Base-by-base conservation (phyloP, 2,329 filamentous ascomycete genomes). In the Colletotrichum karsti region DNA sequence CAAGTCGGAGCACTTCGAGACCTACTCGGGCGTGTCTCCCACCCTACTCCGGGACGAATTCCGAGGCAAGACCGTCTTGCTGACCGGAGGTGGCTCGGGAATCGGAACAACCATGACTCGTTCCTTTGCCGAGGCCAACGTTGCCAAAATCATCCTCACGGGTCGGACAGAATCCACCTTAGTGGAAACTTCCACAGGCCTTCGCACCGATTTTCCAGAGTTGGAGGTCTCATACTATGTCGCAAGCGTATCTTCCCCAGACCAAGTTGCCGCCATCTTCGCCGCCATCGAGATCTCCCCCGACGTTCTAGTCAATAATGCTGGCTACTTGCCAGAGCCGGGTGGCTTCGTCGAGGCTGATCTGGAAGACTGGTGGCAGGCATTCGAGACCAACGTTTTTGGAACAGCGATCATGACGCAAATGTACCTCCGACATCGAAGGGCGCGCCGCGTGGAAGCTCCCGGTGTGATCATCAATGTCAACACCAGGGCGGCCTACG, bases 81-180 rank as follows among this genome's bases (percentile, higher is more conserved):
- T 93, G 74, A 91, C 89, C 1, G 91, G 91, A 42, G 90, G 86
- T n/a, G 87, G 87, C 1, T 85, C 84, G 0, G 90, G 91, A 26
- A 89, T 93, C 50, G 91, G 91, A 0, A 87, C 88, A 61, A 87
- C 88, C 1, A 86, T 91, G n/a, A 90, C 90, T 4, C 83, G 85
- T 51, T 81, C 89, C 53, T 93, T 84, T 69, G 76, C 79, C 18
- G 57, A 72, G 2, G 84, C 84, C 0, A 76, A 76, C 1, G 79
- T 81, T 12, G 58, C 73, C 4, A 72, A 72, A 1, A 74, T 85
- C 24, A 76, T 81, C 10, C 73, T 87, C 33, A 67, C 79, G 1
- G 81, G 77, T 8, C 81, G 83, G 9, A 73, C 74, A 3, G 75
- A 83, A 10, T 64, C 77, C 4, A 65, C 71, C 4, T 22, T 39